Conservation (phyloP, 1,284 basidiomycete genomes). For the Trichosporon faecale region DNA sequence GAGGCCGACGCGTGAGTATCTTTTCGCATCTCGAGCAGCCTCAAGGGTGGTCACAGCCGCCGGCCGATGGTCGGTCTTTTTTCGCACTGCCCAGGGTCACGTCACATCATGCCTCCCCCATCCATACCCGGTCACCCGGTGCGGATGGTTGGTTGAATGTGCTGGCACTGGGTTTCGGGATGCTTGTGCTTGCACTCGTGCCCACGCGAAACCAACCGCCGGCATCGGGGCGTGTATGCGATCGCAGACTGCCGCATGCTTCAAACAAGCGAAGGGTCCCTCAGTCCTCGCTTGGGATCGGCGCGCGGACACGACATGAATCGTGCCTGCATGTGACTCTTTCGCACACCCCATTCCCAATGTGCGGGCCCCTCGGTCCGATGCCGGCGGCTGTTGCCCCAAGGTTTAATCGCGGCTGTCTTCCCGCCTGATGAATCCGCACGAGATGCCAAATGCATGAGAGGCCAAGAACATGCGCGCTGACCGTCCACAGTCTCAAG, state of each 20-base stretch:
- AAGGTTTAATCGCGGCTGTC: neutral
- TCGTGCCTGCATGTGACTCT: slow-evolving; percentile 1
- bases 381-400: slow-evolving; percentile 4
- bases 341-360: neutral
- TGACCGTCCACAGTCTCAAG: slow-evolving; percentile 67
- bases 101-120: neutral
- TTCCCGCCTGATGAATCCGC: neutral
- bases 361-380: neutral
- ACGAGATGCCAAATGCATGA: neutral
- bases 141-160: neutral
- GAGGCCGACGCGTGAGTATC: slow-evolving; percentile 50
- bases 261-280: neutral
- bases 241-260: neutral
- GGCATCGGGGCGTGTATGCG: neutral
- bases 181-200: neutral
- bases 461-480: slow-evolving; percentile 36
- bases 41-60: neutral
- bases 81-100: slow-evolving; percentile 5
- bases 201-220: neutral
- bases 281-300: neutral
- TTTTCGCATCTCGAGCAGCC: neutral
- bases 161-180: neutral
- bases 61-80: slow-evolving; percentile 11
- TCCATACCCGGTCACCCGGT: slow-evolving; percentile 9
- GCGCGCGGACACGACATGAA: neutral